Evolutionary conservation across 441 rosid genomes (phyloP).

Genomic region (Theobroma grandiflorum): DNA sequence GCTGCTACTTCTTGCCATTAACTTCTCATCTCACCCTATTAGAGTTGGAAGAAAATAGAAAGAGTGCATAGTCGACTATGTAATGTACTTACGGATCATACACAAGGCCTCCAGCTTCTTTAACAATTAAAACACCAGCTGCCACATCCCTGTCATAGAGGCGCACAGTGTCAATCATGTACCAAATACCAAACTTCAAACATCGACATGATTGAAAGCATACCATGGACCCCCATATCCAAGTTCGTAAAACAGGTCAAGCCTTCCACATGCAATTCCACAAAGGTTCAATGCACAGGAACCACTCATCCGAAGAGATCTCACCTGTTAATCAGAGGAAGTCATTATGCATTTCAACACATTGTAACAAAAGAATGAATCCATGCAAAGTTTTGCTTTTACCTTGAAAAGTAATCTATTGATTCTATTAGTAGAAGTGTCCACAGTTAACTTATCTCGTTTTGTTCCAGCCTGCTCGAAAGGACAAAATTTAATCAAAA

Average conservation of each 20-base stretch:
- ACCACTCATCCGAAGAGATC: conserved; percentile 95
- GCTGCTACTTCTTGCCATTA: not conserved
- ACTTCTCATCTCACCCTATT: not conserved
- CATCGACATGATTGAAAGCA: conserved; percentile 2
- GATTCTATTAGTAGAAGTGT: conserved; percentile 74
- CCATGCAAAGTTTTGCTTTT: conserved; percentile 16
- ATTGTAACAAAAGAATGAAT: not conserved
- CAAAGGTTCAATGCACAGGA: conserved; percentile 97
- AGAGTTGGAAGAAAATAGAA: conserved; percentile 2
- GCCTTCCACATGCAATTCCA: conserved; percentile 87
- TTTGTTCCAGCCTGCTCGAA: conserved; percentile 76
- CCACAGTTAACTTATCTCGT: conserved; percentile 78
- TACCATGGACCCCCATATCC: conserved; percentile 99
- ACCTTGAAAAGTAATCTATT: conserved; percentile 89
- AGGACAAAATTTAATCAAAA: conserved; percentile 31
- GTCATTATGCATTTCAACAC: conserved; percentile 1
- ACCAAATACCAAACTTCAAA: not conserved
- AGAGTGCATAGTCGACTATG: not conserved
- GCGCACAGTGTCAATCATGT: conserved; percentile 11
- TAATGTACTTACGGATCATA: conserved; percentile 85
- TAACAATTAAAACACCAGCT: conserved; percentile 81
- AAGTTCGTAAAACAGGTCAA: conserved; percentile 78
- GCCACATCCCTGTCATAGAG: conserved; percentile 83
- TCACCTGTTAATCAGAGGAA: conserved; percentile 62
- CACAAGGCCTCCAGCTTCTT: conserved; percentile 93